Percentiles rank a stretch among this genome's conserved stretches.
These are phyloP conservation scores for Geotrichum ghanense DNA, from an alignment of 805 yeast species.

Conservation along the genomic window DNA sequence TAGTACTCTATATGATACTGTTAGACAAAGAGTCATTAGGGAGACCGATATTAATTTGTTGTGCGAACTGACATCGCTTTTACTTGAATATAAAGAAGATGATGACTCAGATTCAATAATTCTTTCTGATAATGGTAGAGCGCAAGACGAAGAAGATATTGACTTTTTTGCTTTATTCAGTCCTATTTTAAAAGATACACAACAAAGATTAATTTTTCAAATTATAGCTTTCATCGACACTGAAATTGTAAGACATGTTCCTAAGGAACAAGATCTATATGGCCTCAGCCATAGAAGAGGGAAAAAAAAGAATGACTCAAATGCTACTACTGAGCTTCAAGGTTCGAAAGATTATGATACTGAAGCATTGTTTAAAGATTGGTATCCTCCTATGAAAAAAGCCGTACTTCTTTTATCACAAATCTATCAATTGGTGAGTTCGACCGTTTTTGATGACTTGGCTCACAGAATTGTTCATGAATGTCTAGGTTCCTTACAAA, in stretches of 20 bases:
- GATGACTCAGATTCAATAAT: slow-evolving; percentile 5
- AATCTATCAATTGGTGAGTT: slow-evolving; percentile 68
- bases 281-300: slow-evolving; percentile 28
- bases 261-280: slow-evolving; percentile 48
- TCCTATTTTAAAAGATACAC: slow-evolving; percentile 67
- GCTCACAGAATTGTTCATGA: slow-evolving; percentile 81
- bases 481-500: slow-evolving; percentile 51
- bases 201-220: slow-evolving; percentile 68
- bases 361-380: slow-evolving; percentile 24
- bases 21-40: slow-evolving; percentile 55
- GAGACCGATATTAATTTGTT: slow-evolving; percentile 58
- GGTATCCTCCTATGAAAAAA: slow-evolving; percentile 62
- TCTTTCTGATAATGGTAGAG: slow-evolving; percentile 41
- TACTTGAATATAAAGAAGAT: slow-evolving; percentile 40
- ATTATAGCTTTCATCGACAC: slow-evolving; percentile 64
- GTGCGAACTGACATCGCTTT: slow-evolving; percentile 63
- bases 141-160: slow-evolving; percentile 16
- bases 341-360: slow-evolving; percentile 4
- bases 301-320: not conserved
- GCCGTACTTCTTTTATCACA: slow-evolving; percentile 62
- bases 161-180: slow-evolving; percentile 50
- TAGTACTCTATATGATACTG: slow-evolving; percentile 66
- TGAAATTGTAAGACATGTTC: slow-evolving; percentile 53
- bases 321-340: slow-evolving; percentile 2
- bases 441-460: slow-evolving; percentile 70